Evolutionary conservation across 768 basidiomycete species (phyloP).

Genomic region (Tubosaeta sp.): DNA sequence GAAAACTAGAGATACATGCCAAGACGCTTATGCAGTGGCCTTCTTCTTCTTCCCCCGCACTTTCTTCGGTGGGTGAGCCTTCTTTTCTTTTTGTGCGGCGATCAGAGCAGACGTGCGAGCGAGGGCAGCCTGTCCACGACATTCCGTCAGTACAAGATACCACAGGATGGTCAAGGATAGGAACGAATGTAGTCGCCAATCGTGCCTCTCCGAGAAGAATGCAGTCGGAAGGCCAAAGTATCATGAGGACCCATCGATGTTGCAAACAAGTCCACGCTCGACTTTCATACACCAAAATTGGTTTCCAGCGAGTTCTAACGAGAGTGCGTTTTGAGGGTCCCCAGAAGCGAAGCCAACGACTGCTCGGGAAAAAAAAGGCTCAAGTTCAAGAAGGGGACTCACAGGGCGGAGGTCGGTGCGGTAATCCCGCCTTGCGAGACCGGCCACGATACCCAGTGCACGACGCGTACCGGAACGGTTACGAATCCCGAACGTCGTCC

Average conservation of each 20-base stretch:
- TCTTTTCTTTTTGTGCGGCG: constrained; percentile 67
- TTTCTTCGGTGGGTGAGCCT: constrained; percentile 64
- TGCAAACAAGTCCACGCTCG: constrained; percentile 95
- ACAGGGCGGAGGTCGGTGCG: constrained; percentile 75
- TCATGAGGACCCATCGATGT: constrained; percentile 44
- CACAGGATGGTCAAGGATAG: constrained; percentile 30
- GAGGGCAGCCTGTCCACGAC: constrained; percentile 54
- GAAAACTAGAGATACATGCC: constrained; percentile 24
- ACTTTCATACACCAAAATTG: constrained; percentile 66
- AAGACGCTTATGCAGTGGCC: constrained; percentile 23
- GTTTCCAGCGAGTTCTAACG: constrained; percentile 90
- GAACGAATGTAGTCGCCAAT: constrained; percentile 22
- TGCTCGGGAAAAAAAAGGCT: not conserved
- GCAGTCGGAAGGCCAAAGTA: constrained; percentile 24
- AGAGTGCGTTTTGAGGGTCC: constrained; percentile 53
- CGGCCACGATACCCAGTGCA: constrained; percentile 59
- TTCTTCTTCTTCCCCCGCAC: constrained; percentile 75
- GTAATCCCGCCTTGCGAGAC: constrained; percentile 62
- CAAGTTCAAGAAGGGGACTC: constrained; percentile 33
- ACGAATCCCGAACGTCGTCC: constrained; percentile 52
- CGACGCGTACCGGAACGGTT: constrained; percentile 69
- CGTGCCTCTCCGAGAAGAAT: constrained; percentile 28
- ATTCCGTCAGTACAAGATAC: constrained; percentile 40
- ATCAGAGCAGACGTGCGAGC: constrained; percentile 73
- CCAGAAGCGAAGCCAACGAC: constrained; percentile 3